A percentile compares a stretch with the other conserved stretches of the same genome.
Conservation (phyloP, 352 stramenopile species). For the Phytopythium delawarense region DNA sequence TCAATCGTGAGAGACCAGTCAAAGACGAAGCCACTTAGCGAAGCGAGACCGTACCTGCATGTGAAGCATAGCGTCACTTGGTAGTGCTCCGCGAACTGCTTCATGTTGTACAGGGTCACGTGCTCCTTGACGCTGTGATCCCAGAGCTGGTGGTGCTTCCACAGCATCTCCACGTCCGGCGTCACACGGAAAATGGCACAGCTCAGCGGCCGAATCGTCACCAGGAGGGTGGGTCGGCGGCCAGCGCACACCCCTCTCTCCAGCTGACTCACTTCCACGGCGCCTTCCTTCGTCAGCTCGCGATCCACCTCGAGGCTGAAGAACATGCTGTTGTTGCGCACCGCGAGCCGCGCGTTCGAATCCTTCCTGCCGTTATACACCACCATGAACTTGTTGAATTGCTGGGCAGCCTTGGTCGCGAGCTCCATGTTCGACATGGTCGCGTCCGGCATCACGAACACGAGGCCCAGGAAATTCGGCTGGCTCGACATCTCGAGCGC, state of each 20-base stretch:
- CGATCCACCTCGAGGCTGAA: conserved; percentile 68
- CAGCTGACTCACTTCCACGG: conserved; percentile 52
- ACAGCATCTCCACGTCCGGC: conserved; percentile 60
- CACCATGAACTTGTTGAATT: conserved; percentile 67
- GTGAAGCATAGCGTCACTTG: conserved; percentile 86
- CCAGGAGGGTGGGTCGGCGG: conserved; percentile 52
- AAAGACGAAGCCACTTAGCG: too few species aligned
- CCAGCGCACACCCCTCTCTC: conserved; percentile 73
- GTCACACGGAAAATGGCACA: conserved; percentile 63
- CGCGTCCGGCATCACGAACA: conserved; percentile 76
- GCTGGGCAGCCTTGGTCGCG: conserved; percentile 20
- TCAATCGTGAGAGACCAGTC: conserved; percentile 4
- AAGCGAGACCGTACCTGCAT: conserved; percentile 46
- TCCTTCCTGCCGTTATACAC: conserved; percentile 74
- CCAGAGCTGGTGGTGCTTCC: conserved; percentile 80
- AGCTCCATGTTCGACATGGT: conserved; percentile 39
- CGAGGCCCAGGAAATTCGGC: conserved; percentile 73
- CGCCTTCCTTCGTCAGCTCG: conserved; percentile 24
- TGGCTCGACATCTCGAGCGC: conserved; percentile 35
- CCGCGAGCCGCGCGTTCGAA: conserved; percentile 55
- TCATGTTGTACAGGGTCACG: conserved; percentile 88
- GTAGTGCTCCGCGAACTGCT: conserved; percentile 87
- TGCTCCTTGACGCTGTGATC: conserved; percentile 87
- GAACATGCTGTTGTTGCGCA: conserved; percentile 86
- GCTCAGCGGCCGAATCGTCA: conserved; percentile 60